A percentile compares a stretch with the other conserved stretches of the same genome.
Conservation (phyloP, 164 flowering plant species). For the Magnolia kwangsiensis region DNA sequence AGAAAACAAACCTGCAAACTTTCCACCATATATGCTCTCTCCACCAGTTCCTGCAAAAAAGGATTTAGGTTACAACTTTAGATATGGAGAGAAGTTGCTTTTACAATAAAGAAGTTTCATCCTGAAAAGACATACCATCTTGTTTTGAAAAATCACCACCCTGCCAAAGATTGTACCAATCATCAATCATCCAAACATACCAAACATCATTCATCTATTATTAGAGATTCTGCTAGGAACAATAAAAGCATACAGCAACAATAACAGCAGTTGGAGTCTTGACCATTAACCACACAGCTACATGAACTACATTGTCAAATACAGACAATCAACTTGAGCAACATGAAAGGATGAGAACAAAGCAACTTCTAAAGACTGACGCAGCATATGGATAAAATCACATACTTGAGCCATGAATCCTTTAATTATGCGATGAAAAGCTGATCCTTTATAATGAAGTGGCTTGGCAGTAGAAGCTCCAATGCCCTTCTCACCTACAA, state of each 20-base stretch:
- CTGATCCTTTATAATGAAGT: conserved; percentile 80
- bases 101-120: background rate
- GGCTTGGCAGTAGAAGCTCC: conserved; percentile 63
- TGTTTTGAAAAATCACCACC: conserved; percentile 80
- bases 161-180: conserved; percentile 35
- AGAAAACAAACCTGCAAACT: conserved; percentile 68
- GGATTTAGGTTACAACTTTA: background rate
- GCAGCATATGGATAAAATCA: conserved; percentile 1
- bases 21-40: conserved; percentile 84
- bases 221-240: background rate
- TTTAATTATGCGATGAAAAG: conserved; percentile 68
- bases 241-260: conserved; percentile 67
- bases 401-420: conserved; percentile 86
- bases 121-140: conserved; percentile 59
- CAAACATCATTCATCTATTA: background rate
- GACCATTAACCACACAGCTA: no score
- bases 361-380: conserved; percentile 30
- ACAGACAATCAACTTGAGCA: conserved; percentile 65
- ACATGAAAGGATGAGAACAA: conserved; percentile 65
- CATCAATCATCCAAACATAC: background rate
- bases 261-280: conserved; percentile 48
- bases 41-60: conserved; percentile 75
- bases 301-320: no score
- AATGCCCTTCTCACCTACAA: conserved; percentile 32
- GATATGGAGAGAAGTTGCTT: background rate